Percentiles rank a stretch among this genome's conserved stretches.
phyloP scores from a whole-genome alignment of 495 filamentous ascomycete genomes.

The Durotheca rogersii region DNA sequence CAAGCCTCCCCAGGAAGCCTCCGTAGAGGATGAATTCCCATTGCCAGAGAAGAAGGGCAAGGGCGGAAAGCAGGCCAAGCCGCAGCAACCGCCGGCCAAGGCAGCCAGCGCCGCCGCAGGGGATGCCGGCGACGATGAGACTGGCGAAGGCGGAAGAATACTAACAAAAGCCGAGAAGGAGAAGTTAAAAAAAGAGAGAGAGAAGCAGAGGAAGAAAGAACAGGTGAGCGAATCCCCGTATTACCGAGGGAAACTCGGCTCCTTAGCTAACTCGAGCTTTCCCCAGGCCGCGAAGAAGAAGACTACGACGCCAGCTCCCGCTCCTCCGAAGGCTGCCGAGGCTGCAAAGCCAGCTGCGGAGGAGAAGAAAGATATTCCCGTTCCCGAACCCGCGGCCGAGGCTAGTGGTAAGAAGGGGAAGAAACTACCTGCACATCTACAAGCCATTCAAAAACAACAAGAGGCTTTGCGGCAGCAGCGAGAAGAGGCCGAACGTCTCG shows the following conservation, averaged over 20 bases:
- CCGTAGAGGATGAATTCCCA: slow-evolving; percentile 82
- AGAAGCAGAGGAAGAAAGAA: slow-evolving; percentile 94
- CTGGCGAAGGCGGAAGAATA: slow-evolving; percentile 60
- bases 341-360: slow-evolving; percentile 47
- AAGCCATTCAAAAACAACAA: slow-evolving; percentile 87
- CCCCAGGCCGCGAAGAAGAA: slow-evolving; percentile 70
- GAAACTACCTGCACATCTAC: slow-evolving; percentile 80
- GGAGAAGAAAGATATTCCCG: slow-evolving; percentile 47
- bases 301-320: slow-evolving; percentile 46
- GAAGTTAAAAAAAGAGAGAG: slow-evolving; percentile 89
- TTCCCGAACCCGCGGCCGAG: slow-evolving; percentile 51
- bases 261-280: slow-evolving; percentile 19
- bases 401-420: slow-evolving; percentile 76
- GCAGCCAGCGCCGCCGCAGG: slow-evolving; percentile 39
- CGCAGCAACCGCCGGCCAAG: slow-evolving; percentile 62
- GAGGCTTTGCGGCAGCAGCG: slow-evolving; percentile 71
- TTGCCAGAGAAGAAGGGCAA: slow-evolving; percentile 90
- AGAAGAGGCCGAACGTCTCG: slow-evolving; percentile 69
- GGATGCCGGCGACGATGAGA: slow-evolving; percentile 56
- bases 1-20: slow-evolving; percentile 83
- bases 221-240: slow-evolving; percentile 54
- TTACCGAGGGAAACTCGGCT: neutral
- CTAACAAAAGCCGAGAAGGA: slow-evolving; percentile 97
- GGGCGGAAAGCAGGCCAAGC: slow-evolving; percentile 82
- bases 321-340: slow-evolving; percentile 51